A percentile compares a stretch with the other conserved stretches of the same genome.
phyloP scores from a whole-genome alignment of 331 rosid genomes.

The Acacia concinna region DNA sequence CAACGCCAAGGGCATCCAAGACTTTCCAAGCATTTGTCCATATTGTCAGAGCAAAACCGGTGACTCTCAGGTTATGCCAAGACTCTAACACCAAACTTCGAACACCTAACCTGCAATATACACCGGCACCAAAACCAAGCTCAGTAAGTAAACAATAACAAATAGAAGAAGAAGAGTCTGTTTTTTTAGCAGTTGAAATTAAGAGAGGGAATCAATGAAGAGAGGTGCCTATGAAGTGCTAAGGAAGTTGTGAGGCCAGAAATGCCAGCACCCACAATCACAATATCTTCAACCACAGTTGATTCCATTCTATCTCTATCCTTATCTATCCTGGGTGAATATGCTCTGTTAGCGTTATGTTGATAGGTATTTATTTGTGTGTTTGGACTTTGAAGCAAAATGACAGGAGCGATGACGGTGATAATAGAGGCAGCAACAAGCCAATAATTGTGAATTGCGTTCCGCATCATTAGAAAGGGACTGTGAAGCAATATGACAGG shows the following conservation, averaged over 20 bases:
- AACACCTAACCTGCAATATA: slow-evolving; percentile 48
- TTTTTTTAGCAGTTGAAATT: no score
- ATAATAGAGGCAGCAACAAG: neutral
- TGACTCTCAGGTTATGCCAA: slow-evolving; percentile 46
- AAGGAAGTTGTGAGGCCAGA: slow-evolving; percentile 69
- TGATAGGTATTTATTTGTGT: no score
- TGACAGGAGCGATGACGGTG: neutral
- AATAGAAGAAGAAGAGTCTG: neutral
- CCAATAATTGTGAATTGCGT: neutral
- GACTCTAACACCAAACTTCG: slow-evolving; percentile 69
- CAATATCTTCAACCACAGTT: slow-evolving; percentile 43
- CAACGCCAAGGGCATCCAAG: slow-evolving; percentile 63
- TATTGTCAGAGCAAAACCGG: slow-evolving; percentile 51
- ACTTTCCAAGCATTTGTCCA: slow-evolving; percentile 80
- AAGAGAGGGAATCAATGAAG: neutral
- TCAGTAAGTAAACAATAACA: neutral
- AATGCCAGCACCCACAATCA: slow-evolving; percentile 78
- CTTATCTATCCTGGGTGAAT: neutral
- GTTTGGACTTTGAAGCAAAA: no score
- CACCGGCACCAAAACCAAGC: neutral
- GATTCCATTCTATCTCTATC: slow-evolving; percentile 33
- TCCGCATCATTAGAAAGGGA: no score
- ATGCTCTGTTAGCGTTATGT: no score
- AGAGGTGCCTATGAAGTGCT: slow-evolving; percentile 61
- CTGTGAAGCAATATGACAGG: neutral